Conservation (phyloP, 306 rosid genomes). For the Dryas drummondii region DNA sequence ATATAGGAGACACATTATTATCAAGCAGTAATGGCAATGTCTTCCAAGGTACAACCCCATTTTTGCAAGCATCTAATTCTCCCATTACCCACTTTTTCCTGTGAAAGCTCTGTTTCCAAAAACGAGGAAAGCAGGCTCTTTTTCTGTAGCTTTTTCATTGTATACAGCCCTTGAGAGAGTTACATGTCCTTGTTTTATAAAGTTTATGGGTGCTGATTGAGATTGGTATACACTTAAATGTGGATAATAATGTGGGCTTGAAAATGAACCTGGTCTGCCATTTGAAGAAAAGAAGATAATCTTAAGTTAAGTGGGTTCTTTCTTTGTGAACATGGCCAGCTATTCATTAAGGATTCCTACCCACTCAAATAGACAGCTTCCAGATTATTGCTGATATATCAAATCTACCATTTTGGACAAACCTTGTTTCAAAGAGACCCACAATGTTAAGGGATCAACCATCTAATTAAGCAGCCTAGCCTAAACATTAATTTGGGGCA, state of each 20-base stretch:
- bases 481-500: background rate
- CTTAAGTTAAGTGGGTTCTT: conserved; percentile 19
- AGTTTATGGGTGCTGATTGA: conserved; percentile 13
- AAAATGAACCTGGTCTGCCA: conserved; percentile 33
- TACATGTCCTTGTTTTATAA: conserved; percentile 18
- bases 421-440: background rate
- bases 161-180: background rate
- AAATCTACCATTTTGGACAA: conserved; percentile 9
- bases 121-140: background rate
- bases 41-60: conserved; percentile 5
- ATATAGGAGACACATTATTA: background rate
- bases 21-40: conserved; percentile 1
- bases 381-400: background rate
- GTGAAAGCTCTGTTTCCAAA: conserved; percentile 9
- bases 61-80: conserved; percentile 27
- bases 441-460: background rate
- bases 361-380: conserved; percentile 11
- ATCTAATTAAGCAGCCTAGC: background rate
- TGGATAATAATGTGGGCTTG: conserved; percentile 24
- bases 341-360: conserved; percentile 24
- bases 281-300: conserved; percentile 6
- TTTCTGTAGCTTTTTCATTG: conserved; percentile 6
- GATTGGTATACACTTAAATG: conserved; percentile 11
- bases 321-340: conserved; percentile 29
- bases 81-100: background rate